Base-by-base conservation (phyloP, 139 green algal genomes). In the Chlamydomonas schloesseri region DNA sequence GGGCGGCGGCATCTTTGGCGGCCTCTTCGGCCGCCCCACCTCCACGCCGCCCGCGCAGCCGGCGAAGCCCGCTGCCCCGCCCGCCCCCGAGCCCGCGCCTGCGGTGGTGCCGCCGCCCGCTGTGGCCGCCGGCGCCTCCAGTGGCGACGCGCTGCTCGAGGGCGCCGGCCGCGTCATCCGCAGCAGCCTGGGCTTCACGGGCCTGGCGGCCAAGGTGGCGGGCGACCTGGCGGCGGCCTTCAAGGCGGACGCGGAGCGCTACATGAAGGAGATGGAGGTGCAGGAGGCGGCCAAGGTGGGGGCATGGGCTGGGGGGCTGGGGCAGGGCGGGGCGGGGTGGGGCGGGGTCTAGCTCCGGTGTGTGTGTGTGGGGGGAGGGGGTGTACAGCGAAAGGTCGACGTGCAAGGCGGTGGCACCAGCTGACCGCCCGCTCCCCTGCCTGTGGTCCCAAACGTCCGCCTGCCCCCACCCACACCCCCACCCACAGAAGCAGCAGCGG, bases 281-380 rank as follows among this genome's bases (percentile, higher is more conserved):
- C 58, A 84, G 71, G 80, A 83, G 64, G 86, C 77, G n/a, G 71
- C 79, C 34, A 87, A 87, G 79, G 86, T 90, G 53, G 42, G 67
- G 2, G 0, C 4, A 6, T 14, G 21, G 15, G 9, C n/a, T n/a
- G n/a, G n/a, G n/a, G n/a, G n/a, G n/a, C n/a, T n/a, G 28, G 67
- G 67, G 29, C 5, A 29, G 67, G 67, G n/a, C 13, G 20, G 67
- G 29, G 11, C n/a, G 29, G 29, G 31, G 62, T 31, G 17, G 23
- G 62, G 23, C 24, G 24, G 24, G 60, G 24, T 6, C n/a, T 21
- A 18, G 67, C 67, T 21, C 13, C 36, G 36, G 29, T 47, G 50
- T 28, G 29, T 18, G 47, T 23, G 28, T n/a, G n/a, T n/a, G n/a
- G n/a, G n/a, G n/a, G n/a, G n/a, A n/a, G n/a, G n/a, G n/a, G n/a